Evolutionary conservation across 108 stramenopile species (phyloP), one percentile per base, ranked within the genome.

Genomic region (Pseudonitzschia multiseries): DNA sequence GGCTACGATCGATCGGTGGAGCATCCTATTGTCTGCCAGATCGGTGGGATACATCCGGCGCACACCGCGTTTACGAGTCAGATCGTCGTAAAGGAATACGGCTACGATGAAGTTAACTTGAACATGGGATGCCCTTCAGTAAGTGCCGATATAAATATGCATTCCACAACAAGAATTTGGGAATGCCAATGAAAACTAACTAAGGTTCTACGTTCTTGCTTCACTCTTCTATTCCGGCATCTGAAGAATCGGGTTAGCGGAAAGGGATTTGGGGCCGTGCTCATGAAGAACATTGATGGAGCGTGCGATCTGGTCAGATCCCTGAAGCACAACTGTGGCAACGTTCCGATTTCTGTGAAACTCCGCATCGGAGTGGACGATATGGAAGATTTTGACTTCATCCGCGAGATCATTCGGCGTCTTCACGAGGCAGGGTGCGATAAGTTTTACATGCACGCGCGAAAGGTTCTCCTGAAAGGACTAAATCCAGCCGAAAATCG

Each of bases 21-120:
- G 31, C 83, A 86, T 79, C 87, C 87, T 21, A 79, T 84, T 15
- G 68, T 90, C 4, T 86, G 83, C 70, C 89, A 90, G 60, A 85
- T 90, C 46, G 89, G 87, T 8, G 84, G 81, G 3, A 88, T 78
- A 42, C 15, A 71, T 61, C 85, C 83, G 15, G 57, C 26, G 52
- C 42, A 76, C 71, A 42, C 81, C 43, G 10, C 65, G 61, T 63
- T 82, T 82, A 28, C 67, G 68, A 24, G 51, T 40, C 29, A 36
- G 79, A 48, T 71, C 70, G 22, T 36, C 54, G 42, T 48, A 51
- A 0, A 67, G 46, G 56, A 62, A 31, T 83, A 80, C 42, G 82
- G 78, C 18, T 90, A 86, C 67, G 84, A 90, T 61, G 78, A 81
- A 65, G 79, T 90, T 3, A 86, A 90, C 78, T 60, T 90, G 26